Evolutionary conservation across 202 grass and related monocot genomes (phyloP).

Genomic region (Panicum virgatum): DNA sequence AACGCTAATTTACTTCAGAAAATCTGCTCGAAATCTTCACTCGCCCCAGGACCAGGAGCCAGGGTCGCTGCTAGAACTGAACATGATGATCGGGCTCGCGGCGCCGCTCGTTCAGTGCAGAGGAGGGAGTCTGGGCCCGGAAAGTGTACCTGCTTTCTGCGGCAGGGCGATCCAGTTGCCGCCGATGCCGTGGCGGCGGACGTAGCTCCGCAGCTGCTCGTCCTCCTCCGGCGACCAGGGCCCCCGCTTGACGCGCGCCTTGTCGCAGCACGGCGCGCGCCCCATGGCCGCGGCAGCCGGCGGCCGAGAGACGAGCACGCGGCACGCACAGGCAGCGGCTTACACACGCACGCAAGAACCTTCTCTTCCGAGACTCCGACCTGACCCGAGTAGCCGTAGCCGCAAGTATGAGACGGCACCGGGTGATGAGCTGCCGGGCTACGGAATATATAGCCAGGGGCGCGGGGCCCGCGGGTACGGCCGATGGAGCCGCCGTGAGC

Average conservation of each 20-base stretch:
- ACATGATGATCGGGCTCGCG: not conserved
- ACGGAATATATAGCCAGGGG: conserved; percentile 3
- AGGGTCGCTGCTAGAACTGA: too few species aligned
- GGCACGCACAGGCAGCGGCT: not conserved
- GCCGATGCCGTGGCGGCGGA: conserved; percentile 60
- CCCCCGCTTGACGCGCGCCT: conserved; percentile 83
- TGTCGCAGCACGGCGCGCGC: conserved; percentile 96
- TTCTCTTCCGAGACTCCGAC: not conserved
- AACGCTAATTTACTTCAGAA: not conserved
- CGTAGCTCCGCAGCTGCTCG: conserved; percentile 58
- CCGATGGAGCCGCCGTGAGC: not conserved
- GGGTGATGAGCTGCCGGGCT: not conserved
- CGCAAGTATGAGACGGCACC: not conserved
- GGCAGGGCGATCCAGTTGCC: conserved; percentile 95
- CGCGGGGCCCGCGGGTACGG: not conserved
- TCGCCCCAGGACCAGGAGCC: not conserved
- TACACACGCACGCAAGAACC: not conserved
- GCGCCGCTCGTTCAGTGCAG: not conserved
- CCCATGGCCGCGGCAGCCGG: conserved; percentile 50
- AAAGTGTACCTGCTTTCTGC: conserved; percentile 73
- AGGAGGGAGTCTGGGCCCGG: not conserved
- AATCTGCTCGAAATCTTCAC: not conserved
- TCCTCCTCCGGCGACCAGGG: conserved; percentile 97
- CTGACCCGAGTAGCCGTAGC: not conserved
- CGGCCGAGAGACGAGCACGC: not conserved